These are phyloP conservation scores for Singerocomus inundabilis DNA, from an alignment of 1,284 basidiomycete genomes.

Conservation along the genomic window DNA sequence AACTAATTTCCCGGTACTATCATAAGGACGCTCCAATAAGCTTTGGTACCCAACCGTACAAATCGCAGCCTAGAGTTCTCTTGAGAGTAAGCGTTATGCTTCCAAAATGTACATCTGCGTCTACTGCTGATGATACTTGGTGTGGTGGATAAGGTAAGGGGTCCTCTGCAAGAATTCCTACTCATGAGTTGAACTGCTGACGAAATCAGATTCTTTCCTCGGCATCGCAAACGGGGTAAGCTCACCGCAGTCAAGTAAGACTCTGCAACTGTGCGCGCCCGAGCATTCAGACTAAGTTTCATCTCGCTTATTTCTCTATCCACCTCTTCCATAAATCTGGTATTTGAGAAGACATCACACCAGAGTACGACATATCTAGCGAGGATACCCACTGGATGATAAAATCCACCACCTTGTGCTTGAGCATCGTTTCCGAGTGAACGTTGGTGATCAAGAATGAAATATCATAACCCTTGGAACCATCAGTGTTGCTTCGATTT, in stretches of 20 bases:
- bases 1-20: conserved; percentile 1
- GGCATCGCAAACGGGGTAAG: conserved; percentile 6
- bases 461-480: conserved; percentile 88
- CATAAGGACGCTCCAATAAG: not conserved
- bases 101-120: conserved; percentile 19
- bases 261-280: conserved; percentile 97
- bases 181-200: conserved; percentile 24
- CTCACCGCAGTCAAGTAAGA: conserved; percentile 77
- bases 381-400: conserved; percentile 80
- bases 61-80: conserved; percentile 5
- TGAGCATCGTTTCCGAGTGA: conserved; percentile 96
- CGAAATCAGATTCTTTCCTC: conserved; percentile 6
- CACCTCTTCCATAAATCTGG: conserved; percentile 97
- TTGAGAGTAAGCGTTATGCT: conserved; percentile 6
- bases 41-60: conserved; percentile 15
- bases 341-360: not conserved
- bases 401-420: conserved; percentile 99
- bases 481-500: conserved; percentile 6
- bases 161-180: not conserved
- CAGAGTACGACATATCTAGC: not conserved
- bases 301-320: conserved; percentile 90
- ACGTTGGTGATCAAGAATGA: conserved; percentile 98
- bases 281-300: conserved; percentile 90
- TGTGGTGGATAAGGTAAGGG: conserved; percentile 13
- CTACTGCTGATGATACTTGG: conserved; percentile 17